Conservation (phyloP, 2,329 filamentous ascomycete genomes). For the Pestalotiopsis sp. region DNA sequence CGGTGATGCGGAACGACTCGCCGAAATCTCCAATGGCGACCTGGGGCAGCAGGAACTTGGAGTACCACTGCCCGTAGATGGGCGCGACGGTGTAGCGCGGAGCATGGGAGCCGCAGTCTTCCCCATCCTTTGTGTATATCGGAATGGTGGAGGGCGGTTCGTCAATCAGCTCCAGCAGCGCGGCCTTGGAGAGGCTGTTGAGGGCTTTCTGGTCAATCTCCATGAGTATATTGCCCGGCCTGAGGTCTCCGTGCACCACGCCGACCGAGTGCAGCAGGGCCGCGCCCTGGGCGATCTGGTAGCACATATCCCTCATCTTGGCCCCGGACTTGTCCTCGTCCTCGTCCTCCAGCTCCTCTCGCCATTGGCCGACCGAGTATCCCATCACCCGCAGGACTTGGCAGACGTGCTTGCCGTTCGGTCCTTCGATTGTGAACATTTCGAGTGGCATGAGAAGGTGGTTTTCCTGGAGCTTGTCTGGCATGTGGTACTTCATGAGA, state of each 20-base stretch:
- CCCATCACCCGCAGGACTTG: constrained; percentile 4
- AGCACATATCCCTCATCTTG: neutral
- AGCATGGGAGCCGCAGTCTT: neutral
- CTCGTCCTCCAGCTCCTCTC: neutral
- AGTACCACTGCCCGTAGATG: neutral
- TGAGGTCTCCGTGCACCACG: constrained; percentile 12
- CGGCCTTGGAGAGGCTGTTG: neutral
- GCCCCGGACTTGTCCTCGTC: neutral
- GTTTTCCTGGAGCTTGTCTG: neutral
- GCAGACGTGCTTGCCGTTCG: constrained; percentile 8
- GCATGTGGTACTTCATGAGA: neutral
- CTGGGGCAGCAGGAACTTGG: neutral
- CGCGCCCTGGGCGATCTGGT: neutral
- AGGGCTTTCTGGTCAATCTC: neutral
- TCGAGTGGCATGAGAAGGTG: neutral
- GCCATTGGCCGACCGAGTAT: neutral
- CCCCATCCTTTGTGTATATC: neutral
- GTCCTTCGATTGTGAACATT: neutral
- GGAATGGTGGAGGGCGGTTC: neutral
- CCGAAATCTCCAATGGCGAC: neutral
- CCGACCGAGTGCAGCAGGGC: neutral
- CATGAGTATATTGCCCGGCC: constrained; percentile 8
- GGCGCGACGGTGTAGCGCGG: neutral
- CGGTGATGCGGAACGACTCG: neutral
- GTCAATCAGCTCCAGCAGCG: neutral